phyloP scores from a whole-genome alignment of 1,284 basidiomycete genomes.

The Boletus smithii region DNA sequence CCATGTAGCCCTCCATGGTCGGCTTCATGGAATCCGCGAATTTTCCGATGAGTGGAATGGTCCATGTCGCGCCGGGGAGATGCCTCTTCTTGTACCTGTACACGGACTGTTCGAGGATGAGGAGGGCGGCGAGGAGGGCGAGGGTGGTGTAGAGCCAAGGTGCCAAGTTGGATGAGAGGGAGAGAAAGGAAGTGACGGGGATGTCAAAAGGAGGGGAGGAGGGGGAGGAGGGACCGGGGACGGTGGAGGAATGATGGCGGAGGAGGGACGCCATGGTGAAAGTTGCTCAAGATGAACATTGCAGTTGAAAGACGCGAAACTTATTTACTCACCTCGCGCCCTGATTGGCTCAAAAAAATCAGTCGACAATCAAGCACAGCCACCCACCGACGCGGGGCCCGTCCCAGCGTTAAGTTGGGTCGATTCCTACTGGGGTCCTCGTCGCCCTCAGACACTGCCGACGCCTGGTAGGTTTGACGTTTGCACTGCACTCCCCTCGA shows the following conservation, averaged over 20 bases:
- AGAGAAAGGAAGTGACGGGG: conserved; percentile 45
- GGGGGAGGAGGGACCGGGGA: conserved; percentile 41
- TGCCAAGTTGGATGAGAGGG: conserved; percentile 35
- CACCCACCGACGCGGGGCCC: no score
- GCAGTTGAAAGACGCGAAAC: background rate
- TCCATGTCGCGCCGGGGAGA: conserved; percentile 86
- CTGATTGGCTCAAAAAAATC: conserved; percentile 30
- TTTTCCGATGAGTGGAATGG: conserved; percentile 92
- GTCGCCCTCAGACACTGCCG: no score
- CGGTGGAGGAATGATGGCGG: conserved; percentile 36
- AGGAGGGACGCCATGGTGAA: conserved; percentile 37
- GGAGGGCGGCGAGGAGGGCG: conserved; percentile 60
- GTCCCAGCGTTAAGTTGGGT: no score
- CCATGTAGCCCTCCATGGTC: conserved; percentile 84
- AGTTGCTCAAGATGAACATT: background rate
- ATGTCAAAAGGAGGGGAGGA: conserved; percentile 40
- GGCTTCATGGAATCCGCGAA: conserved; percentile 88
- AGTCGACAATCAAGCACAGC: conserved; percentile 22
- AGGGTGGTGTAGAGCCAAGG: conserved; percentile 67
- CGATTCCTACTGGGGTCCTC: no score
- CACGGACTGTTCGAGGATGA: conserved; percentile 77
- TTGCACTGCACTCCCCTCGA: no score
- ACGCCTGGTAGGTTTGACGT: no score
- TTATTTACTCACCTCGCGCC: conserved; percentile 11
- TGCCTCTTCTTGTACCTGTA: conserved; percentile 86